Conservation (phyloP, 495 filamentous ascomycete species). For the Annulohypoxylon stygium region DNA sequence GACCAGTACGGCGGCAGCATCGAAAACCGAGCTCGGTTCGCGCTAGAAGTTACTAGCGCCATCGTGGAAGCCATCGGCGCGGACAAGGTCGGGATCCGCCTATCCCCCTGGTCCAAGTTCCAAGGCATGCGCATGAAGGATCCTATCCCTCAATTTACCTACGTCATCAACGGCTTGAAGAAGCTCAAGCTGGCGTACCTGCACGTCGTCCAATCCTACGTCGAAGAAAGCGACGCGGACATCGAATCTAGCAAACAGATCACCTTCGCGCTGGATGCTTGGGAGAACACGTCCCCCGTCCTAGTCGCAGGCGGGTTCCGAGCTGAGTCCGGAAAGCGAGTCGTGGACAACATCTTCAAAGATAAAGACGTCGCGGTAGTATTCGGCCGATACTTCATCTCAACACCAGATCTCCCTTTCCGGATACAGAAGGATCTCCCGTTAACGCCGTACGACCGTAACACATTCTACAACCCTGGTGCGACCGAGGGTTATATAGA, state of each 20-base stretch:
- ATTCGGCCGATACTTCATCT: constrained; percentile 72
- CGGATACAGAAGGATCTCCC: constrained; percentile 66
- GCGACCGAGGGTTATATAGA: constrained; percentile 71
- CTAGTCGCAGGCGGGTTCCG: constrained; percentile 49
- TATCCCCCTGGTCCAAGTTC: constrained; percentile 71
- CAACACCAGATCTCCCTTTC: constrained; percentile 76
- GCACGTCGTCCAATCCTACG: constrained; percentile 69
- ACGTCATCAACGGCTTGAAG: constrained; percentile 64
- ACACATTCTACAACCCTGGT: constrained; percentile 66
- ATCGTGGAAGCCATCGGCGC: constrained; percentile 71
- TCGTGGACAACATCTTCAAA: constrained; percentile 65
- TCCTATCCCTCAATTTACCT: constrained; percentile 68
- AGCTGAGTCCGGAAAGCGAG: constrained; percentile 51
- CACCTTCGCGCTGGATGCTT: constrained; percentile 43
- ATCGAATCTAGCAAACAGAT: constrained; percentile 25
- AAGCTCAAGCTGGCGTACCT: constrained; percentile 70
- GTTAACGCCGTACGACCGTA: constrained; percentile 66
- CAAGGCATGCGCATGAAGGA: constrained; percentile 69
- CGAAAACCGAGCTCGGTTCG: constrained; percentile 75
- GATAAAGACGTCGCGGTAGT: constrained; percentile 63
- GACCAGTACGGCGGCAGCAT: constrained; percentile 76
- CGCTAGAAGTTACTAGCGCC: constrained; percentile 66
- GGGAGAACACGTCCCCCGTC: constrained; percentile 43
- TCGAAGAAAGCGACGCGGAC: constrained; percentile 5
- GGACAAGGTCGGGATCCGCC: constrained; percentile 70